Evolutionary conservation across 2,329 filamentous ascomycete genomes (phyloP), one percentile per base, ranked within the genome.

Genomic region (Aspergillus sp.): DNA sequence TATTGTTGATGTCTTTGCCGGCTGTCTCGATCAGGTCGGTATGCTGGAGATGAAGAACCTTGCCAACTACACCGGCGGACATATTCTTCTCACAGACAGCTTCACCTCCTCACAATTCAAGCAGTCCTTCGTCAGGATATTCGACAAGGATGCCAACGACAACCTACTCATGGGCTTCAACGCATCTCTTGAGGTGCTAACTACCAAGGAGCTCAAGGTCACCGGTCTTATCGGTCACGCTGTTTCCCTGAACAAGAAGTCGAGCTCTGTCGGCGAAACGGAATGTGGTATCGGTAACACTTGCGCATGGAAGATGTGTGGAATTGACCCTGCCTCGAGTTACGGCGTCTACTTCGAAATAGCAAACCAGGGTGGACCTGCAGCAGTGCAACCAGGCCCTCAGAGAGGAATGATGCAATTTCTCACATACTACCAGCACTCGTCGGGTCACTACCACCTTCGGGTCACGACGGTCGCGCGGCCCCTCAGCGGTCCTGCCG

Each of bases 71-170:
- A 99, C 95, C 17, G 95, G 95, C 66, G 95, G 95, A 39, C 93
- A 99, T 74, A 99, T 99, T 89, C 96, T 99, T 65, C 81, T 99
- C 66, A 98, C 95, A 1, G 95, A 99, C 76, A 97, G 93, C 75
- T 99, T 99, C 76, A 98, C 94, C 3, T 96, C 95, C 0, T 98
- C 94, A 60, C 97, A 99, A 89, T 99, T 98, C 83, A 97, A 95
- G 81, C 95, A 99, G 75, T 98, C 95, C 0, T 99, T 99, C 72
- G 90, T 96, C 54, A 90, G 96, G 61, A 88, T 99, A 17, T 99
- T 99, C 73, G 95, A 99, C 75, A 97, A 97, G 78, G 95, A 99
- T 73, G 91, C 85, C 1, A 90, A 96, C 61, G 95, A 97, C 67
- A 96, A 97, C 74, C 84, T 99, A 13, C 80, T 96, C 8, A 99